Percentiles rank a stretch among this genome's conserved stretches.
Conservation (phyloP, 208 protist genomes). For the Trypanosoma avium region DNA sequence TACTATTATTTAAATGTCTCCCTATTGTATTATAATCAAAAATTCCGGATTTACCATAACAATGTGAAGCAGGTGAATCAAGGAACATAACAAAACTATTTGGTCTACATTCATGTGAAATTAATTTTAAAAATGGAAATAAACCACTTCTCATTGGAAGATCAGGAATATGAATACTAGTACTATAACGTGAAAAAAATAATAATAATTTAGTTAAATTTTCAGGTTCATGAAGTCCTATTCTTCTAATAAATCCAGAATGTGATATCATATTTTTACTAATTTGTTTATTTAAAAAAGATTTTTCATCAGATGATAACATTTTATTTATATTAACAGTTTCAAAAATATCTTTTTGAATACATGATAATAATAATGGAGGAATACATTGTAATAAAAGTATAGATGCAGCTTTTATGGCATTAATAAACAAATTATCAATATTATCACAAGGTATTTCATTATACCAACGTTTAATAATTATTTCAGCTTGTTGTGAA, state of each 20-base stretch:
- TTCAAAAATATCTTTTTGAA: background rate
- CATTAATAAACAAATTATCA: no score
- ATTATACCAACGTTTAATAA: constrained; percentile 2
- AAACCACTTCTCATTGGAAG: constrained; percentile 13
- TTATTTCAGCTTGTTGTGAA: constrained; percentile 3
- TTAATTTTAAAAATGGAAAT: constrained; percentile 26
- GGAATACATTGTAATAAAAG: constrained; percentile 16
- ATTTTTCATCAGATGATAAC: no score
- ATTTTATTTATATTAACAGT: no score
- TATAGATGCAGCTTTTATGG: background rate
- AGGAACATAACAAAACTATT: constrained; percentile 33
- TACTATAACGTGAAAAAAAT: background rate
- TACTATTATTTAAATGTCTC: background rate
- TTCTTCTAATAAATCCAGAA: constrained; percentile 20
- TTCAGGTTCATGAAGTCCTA: constrained; percentile 16
- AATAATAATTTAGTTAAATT: constrained; percentile 6
- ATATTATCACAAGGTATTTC: no score
- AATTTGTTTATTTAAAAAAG: background rate
- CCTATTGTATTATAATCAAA: constrained; percentile 24
- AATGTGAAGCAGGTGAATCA: constrained; percentile 26
- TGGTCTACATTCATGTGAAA: constrained; percentile 27
- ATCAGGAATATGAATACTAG: constrained; percentile 21
- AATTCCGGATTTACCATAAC: constrained; percentile 8
- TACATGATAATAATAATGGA: constrained; percentile 1
- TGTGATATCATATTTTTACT: background rate